Conservation (phyloP, 208 protist genomes). For the Vickermania spadyakhi region DNA sequence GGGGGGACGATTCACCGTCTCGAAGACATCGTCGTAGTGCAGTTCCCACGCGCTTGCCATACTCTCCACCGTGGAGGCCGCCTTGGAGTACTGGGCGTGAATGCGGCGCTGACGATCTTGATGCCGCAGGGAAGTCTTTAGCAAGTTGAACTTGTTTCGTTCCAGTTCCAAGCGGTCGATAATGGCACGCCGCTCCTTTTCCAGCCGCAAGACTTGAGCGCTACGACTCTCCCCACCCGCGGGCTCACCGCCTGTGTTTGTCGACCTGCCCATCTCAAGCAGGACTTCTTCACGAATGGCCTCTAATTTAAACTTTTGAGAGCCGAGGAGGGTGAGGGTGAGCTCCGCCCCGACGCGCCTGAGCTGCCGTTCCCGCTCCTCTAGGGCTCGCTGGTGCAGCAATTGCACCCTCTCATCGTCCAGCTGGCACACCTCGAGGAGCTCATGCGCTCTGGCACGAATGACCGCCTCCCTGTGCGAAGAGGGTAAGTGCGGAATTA, state of each 20-base stretch:
- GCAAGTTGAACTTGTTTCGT: slow-evolving; percentile 9
- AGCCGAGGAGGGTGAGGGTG: neutral
- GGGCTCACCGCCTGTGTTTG: neutral
- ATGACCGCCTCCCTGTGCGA: slow-evolving; percentile 16
- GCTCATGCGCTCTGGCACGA: slow-evolving; percentile 13
- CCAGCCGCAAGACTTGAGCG: slow-evolving; percentile 3
- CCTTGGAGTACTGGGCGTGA: slow-evolving; percentile 19
- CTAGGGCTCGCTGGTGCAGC: neutral
- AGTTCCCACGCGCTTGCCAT: slow-evolving; percentile 50
- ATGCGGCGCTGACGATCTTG: slow-evolving; percentile 16
- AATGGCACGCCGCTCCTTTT: slow-evolving; percentile 3
- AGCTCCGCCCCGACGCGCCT: neutral
- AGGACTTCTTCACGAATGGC: neutral
- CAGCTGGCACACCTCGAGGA: slow-evolving; percentile 4
- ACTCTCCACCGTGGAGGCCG: slow-evolving; percentile 26
- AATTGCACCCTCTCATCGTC: neutral
- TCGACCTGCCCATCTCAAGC: neutral
- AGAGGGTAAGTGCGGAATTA: slow-evolving; percentile 12
- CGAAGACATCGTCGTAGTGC: slow-evolving; percentile 35
- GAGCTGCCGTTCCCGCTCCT: slow-evolving; percentile 3
- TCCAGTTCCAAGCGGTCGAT: slow-evolving; percentile 6
- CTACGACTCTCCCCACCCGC: slow-evolving; percentile 3
- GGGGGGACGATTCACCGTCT: slow-evolving; percentile 7
- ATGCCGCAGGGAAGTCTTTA: slow-evolving; percentile 40
- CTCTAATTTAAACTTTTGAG: neutral